Evolutionary conservation across 106 monocot genomes (phyloP).

Genomic region (Agapanthus africanus): DNA sequence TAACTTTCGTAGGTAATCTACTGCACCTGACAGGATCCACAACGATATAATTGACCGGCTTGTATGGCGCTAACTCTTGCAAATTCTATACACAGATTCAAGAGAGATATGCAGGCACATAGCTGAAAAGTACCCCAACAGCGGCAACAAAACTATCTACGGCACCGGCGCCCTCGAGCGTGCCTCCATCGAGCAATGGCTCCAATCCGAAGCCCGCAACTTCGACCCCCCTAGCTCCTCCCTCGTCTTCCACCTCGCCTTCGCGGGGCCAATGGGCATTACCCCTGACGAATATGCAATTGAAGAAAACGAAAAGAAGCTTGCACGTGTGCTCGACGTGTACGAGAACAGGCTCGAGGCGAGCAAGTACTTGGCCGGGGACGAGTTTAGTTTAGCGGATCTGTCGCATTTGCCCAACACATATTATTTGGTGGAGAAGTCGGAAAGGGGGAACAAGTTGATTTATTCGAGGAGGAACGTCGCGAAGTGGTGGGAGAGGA

Average conservation of each 20-base stretch:
- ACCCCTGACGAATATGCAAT: constrained; percentile 7
- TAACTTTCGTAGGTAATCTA: constrained; percentile 27
- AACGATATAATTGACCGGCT: too few species aligned
- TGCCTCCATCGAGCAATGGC: constrained; percentile 48
- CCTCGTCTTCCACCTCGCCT: constrained; percentile 42
- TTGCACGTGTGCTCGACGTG: constrained; percentile 33
- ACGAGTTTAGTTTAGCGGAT: constrained; percentile 54
- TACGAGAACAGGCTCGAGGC: constrained; percentile 35
- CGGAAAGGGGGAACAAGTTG: constrained; percentile 22
- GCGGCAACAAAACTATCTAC: constrained; percentile 15
- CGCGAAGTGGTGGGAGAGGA: constrained; percentile 33
- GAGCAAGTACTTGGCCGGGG: constrained; percentile 39
- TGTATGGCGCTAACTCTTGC: too few species aligned
- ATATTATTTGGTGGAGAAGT: constrained; percentile 16
- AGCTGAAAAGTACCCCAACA: constrained; percentile 16
- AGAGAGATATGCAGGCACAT: constrained; percentile 36
- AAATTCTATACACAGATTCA: too few species aligned
- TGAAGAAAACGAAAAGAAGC: constrained; percentile 20
- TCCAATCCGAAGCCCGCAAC: constrained; percentile 32
- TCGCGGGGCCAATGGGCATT: constrained; percentile 17
- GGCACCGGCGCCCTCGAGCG: constrained; percentile 24
- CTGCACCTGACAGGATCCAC: too few species aligned
- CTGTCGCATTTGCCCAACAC: constrained; percentile 58
- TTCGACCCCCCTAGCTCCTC: constrained; percentile 33
- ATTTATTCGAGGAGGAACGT: constrained; percentile 36